Base-by-base conservation (phyloP, 805 yeast genomes). In the Candida nitratophila region DNA sequence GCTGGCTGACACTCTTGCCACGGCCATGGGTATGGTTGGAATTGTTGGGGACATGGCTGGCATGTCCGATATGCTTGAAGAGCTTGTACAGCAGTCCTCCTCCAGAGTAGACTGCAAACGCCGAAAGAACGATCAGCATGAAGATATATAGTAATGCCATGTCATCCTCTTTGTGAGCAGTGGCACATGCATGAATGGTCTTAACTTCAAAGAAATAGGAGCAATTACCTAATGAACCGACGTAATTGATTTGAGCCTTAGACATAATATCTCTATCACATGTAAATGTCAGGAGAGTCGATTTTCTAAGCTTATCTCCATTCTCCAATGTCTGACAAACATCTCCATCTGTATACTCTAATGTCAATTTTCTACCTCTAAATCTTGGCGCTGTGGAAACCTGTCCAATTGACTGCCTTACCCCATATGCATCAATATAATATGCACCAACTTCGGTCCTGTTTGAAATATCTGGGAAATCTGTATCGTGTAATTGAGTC, bases 121-220 rank as follows among this genome's bases (percentile, higher is more conserved):
- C 74, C 27, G 71, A 64, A 7, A 65, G 49, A 21, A 70, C 49
- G 10, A 83, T 81, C 36, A 78, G 65, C 16, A 77, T 48, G 50
- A 84, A 81, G 40, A 84, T 79, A 69, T 86, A 77, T 42, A 83
- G 71, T 3, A 82, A 79, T 16, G 82, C 81, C 44, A 76, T 62
- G 47, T 83, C 79, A 54, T 81, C 82, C 12, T 73, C 76, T 52
- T 79, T 75, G 42, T 81, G 79, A 10, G 86, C 79, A 1, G 89
- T 83, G 0, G 95, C 86, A 61, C 96, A 88, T 0, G 95, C 96
- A 63, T 82, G 84, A 37, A 86, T 79, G 3, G 95, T 85, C 50
- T 88, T 66, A 29, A 87, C 88, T 56, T 88, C 96, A 60, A 88
- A 88, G 56, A 83, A 76, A 60, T 86, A 88, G 32, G 83, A 78